Conservation (phyloP, 441 rosid species). For the Mallotus repandus region DNA sequence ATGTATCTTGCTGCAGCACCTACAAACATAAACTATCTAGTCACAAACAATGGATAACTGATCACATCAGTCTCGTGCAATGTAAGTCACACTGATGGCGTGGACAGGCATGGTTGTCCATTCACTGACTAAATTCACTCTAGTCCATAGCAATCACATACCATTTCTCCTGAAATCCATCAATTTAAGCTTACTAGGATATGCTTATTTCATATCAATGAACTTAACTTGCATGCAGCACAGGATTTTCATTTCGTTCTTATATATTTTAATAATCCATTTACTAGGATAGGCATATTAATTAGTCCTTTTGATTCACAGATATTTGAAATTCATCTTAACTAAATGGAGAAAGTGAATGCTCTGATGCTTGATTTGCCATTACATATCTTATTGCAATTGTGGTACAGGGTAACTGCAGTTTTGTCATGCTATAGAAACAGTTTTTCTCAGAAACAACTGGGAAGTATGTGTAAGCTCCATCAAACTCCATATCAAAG, state of each 20-base stretch:
- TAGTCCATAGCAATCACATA: not conserved
- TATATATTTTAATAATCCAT: not conserved
- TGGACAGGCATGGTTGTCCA: not conserved
- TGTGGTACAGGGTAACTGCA: not conserved
- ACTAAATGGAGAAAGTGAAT: not conserved
- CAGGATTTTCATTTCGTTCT: not conserved
- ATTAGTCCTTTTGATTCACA: not conserved
- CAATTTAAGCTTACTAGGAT: not conserved
- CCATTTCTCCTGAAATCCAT: not conserved
- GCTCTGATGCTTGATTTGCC: slow-evolving; percentile 4
- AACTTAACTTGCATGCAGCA: not conserved
- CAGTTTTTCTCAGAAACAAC: slow-evolving; percentile 3
- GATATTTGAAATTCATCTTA: not conserved
- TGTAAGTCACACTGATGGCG: too few relatives aligned
- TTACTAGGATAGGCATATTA: not conserved
- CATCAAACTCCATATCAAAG: not conserved
- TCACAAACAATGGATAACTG: not conserved
- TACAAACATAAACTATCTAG: not conserved
- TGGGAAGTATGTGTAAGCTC: not conserved
- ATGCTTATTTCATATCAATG: not conserved
- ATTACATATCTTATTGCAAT: not conserved
- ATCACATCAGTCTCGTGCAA: not conserved
- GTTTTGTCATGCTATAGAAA: not conserved
- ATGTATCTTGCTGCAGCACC: not conserved
- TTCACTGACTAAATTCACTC: not conserved